Evolutionary conservation across 1,284 basidiomycete species (phyloP), one percentile per base, ranked within the genome.

Genomic region (Bjerkandera adusta): DNA sequence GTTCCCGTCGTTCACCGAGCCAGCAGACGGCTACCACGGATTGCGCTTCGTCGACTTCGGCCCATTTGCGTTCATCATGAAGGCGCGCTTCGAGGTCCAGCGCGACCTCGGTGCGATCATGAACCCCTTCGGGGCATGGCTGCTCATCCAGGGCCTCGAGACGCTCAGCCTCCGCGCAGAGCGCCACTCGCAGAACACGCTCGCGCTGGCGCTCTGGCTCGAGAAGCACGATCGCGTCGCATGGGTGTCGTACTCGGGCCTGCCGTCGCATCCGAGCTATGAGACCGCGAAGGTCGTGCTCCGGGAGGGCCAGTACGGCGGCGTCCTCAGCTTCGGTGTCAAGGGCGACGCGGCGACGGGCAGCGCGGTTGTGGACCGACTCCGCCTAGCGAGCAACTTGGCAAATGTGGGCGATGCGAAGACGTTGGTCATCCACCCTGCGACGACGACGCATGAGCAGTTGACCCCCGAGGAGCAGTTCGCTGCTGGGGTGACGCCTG

Each of bases 221-320:
- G 76, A 88, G 61, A 63, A 76, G 47, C 85, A 93, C 61, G 76
- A 80, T 4, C 75, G 78, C 39, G 81, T 94, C 34, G 65, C 79
- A 0, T 94, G 90, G 89, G 89, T 95, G 6, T 85, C 83, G 0
- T 95, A 93, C 62, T 78, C 85, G 29, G 91, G 92, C 20, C 77
- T 92, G 3, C 59, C 68, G 46, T 70, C 66, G 7, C 91, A 94
- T 65, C 66, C 73, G 3, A 83, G 79, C 27, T 75, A 94, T 65
- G 65, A 66, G 44, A 60, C 74, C 5, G 91, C 87, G 12, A 76
- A 79, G 60, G 72, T 71, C 41, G 68, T 82, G 36, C 68, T 89
- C 49, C 71, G 83, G n/a, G 62, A 68, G 8, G 72, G 77, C 49
- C 66, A 70, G 8, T 93, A 75, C 52, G 89, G 91, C 12, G 91